Percentiles rank a stretch among this genome's conserved stretches.
Conservation (phyloP, 441 rosid species). For the Erodium moschatum region DNA sequence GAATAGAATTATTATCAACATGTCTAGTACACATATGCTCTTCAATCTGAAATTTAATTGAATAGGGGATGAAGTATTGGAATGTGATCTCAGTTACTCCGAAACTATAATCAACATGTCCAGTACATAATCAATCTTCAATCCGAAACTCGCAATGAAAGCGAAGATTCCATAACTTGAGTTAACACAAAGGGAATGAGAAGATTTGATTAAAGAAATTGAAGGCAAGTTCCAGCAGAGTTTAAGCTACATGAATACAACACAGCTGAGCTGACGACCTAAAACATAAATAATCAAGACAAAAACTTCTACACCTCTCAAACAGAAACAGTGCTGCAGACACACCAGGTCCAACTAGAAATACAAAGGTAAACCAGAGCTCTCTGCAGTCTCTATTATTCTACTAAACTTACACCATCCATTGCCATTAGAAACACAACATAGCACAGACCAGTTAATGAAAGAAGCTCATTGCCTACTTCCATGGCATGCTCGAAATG, state of each 20-base stretch:
- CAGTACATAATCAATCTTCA: too few relatives aligned
- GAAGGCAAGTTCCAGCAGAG: background rate
- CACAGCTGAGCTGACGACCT: background rate
- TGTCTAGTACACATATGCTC: too few relatives aligned
- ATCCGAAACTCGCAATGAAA: too few relatives aligned
- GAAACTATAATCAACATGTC: too few relatives aligned
- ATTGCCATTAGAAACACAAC: background rate
- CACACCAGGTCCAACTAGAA: background rate
- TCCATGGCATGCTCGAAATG: constrained; percentile 23
- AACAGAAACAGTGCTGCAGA: too few relatives aligned
- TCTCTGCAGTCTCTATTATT: background rate
- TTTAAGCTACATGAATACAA: background rate
- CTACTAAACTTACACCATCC: too few relatives aligned
- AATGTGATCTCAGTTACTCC: too few relatives aligned
- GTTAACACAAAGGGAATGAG: too few relatives aligned
- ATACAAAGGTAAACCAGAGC: background rate
- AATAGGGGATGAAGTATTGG: too few relatives aligned
- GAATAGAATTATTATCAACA: too few relatives aligned
- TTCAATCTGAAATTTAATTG: too few relatives aligned
- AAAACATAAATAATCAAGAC: background rate
- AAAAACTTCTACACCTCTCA: background rate
- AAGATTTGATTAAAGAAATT: background rate
- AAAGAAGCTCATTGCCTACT: background rate
- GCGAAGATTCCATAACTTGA: too few relatives aligned
- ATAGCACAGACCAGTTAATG: background rate